Percentiles rank a stretch among this genome's conserved stretches.
Evolutionary conservation across 352 stramenopile species (phyloP).

Genomic region (Phytophthora melonis): DNA sequence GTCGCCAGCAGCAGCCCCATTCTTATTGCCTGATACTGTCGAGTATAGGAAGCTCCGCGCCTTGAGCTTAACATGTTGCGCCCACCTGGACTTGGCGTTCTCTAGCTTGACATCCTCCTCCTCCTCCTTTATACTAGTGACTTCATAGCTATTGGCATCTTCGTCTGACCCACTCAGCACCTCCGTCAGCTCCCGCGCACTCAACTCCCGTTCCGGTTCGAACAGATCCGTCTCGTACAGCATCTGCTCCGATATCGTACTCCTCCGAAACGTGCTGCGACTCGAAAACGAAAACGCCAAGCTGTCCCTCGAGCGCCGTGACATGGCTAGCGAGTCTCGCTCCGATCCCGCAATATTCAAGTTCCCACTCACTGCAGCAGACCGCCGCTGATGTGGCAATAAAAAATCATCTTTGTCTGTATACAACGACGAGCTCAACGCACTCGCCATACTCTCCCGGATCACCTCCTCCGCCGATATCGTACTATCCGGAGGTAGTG

Average conservation of each 20-base stretch:
- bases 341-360: slow-evolving; percentile 27
- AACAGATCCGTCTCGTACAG: slow-evolving; percentile 86
- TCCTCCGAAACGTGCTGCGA: slow-evolving; percentile 81
- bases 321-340: slow-evolving; percentile 51
- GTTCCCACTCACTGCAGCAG: slow-evolving; percentile 31
- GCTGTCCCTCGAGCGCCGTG: slow-evolving; percentile 49
- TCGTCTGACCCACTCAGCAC: slow-evolving; percentile 73
- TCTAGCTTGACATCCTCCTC: slow-evolving; percentile 86
- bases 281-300: slow-evolving; percentile 79
- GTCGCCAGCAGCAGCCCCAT: slow-evolving; percentile 21
- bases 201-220: slow-evolving; percentile 83
- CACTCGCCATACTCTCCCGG: slow-evolving; percentile 84
- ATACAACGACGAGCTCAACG: slow-evolving; percentile 74
- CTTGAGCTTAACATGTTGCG: slow-evolving; percentile 89
- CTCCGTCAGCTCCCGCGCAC: slow-evolving; percentile 74
- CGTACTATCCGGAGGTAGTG: slow-evolving; percentile 79
- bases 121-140: slow-evolving; percentile 89
- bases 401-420: slow-evolving; percentile 79
- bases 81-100: slow-evolving; percentile 85
- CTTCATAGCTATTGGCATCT: slow-evolving; percentile 73
- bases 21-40: slow-evolving; percentile 54
- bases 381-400: slow-evolving; percentile 45
- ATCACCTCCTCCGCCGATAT: slow-evolving; percentile 91
- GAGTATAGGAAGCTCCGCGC: slow-evolving; percentile 80
- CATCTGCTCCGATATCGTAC: slow-evolving; percentile 88